phyloP scores from a whole-genome alignment of 441 rosid species.

The Metrosideros polymorpha region DNA sequence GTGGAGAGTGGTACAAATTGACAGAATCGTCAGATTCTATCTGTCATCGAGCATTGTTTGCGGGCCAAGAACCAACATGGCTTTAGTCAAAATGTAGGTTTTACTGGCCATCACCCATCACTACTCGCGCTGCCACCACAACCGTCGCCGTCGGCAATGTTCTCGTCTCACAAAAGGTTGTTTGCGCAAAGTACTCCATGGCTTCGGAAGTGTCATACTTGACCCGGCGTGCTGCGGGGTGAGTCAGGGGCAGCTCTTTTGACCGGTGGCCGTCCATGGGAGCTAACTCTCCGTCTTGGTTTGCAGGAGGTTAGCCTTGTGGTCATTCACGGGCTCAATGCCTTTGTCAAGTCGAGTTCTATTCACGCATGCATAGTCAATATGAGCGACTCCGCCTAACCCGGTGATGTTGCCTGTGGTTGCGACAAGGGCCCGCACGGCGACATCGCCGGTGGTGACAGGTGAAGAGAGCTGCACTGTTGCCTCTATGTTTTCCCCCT shows the following conservation, averaged over 20 bases:
- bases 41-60: background rate
- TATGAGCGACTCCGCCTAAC: background rate
- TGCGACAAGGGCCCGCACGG: background rate
- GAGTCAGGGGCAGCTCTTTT: background rate
- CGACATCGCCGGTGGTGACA: rapidly evolving
- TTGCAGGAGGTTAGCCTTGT: background rate
- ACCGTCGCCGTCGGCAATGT: background rate
- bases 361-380: background rate
- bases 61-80: no score
- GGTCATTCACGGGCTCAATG: background rate
- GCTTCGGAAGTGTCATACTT: background rate
- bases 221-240: background rate
- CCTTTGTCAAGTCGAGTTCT: background rate
- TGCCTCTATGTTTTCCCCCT: background rate
- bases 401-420: background rate
- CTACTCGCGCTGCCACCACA: background rate
- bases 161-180: background rate
- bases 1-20: background rate
- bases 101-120: no score
- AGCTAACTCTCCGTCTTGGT: background rate
- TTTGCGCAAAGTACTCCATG: background rate
- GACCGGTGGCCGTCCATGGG: background rate
- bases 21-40: background rate
- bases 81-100: no score
- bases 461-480: background rate